phyloP scores from a whole-genome alignment of 2,329 filamentous ascomycete genomes.

The Phaeosphaeria sp. region DNA sequence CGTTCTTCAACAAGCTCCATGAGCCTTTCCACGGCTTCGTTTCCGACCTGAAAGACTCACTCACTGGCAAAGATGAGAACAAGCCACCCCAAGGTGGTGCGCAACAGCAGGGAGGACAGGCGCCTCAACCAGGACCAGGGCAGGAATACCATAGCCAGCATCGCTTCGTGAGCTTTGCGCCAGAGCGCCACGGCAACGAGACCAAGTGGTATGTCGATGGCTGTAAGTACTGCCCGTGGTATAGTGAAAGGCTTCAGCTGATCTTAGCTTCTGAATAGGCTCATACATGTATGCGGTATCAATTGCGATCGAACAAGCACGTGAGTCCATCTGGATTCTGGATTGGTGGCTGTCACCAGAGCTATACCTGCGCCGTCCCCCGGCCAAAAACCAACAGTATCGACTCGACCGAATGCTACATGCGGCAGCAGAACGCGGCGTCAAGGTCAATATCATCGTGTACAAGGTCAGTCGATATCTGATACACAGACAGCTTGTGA shows the following conservation, averaged over 20 bases:
- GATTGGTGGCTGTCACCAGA: conserved; percentile 92
- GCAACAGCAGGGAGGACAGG: conserved; percentile 21
- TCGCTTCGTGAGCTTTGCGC: conserved; percentile 71
- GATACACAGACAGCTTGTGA: no score
- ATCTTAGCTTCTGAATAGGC: background rate
- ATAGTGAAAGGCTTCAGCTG: no score
- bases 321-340: conserved; percentile 81
- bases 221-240: background rate
- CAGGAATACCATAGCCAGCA: conserved; percentile 54
- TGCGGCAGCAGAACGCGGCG: conserved; percentile 81
- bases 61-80: conserved; percentile 56
- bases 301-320: conserved; percentile 76
- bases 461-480: conserved; percentile 65
- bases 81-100: conserved; percentile 45
- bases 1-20: conserved; percentile 63
- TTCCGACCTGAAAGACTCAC: conserved; percentile 57
- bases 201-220: conserved; percentile 90
- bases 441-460: conserved; percentile 83
- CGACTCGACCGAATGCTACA: conserved; percentile 83
- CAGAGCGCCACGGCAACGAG: conserved; percentile 72
- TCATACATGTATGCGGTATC: conserved; percentile 84
- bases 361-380: conserved; percentile 83
- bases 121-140: conserved; percentile 18
- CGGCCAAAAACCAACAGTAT: conserved; percentile 80
- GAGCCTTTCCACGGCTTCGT: conserved; percentile 59